Percentiles rank a stretch among this genome's conserved stretches.
Conservation (phyloP, 2,329 filamentous ascomycete species). For the Aspergillus costaricaensis region DNA sequence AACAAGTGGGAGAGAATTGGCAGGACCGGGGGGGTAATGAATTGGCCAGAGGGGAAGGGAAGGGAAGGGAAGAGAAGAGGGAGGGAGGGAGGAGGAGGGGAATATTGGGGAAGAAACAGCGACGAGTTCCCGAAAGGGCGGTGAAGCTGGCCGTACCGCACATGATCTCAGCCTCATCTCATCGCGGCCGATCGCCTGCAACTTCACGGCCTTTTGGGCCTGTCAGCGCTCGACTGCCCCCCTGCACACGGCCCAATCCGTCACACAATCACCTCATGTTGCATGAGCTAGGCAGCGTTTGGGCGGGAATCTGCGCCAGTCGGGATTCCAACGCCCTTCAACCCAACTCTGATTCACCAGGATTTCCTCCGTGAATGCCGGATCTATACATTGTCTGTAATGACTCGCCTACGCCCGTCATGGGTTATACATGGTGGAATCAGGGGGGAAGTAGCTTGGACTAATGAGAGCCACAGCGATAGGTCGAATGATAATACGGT, state of each 20-base stretch:
- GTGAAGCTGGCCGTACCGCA: constrained; percentile 19
- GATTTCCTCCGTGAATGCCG: constrained; percentile 6
- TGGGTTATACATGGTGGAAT: not conserved
- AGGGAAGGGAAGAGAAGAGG: constrained; percentile 17
- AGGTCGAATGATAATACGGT: not conserved
- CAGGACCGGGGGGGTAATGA: not conserved
- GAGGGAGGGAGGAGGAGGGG: constrained; percentile 20
- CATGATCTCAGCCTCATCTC: constrained; percentile 30
- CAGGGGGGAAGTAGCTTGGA: not conserved
- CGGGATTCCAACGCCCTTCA: not conserved
- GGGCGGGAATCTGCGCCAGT: not conserved
- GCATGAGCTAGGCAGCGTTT: not conserved
- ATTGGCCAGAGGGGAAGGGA: constrained; percentile 9
- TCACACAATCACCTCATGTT: constrained; percentile 8
- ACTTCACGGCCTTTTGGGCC: not conserved
- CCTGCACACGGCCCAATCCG: constrained; percentile 1
- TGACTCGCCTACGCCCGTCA: not conserved
- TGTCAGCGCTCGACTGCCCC: not conserved
- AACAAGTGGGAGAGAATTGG: too few relatives aligned
- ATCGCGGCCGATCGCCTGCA: not conserved
- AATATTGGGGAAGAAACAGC: constrained; percentile 13
- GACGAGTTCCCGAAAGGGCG: constrained; percentile 28
- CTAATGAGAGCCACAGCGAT: not conserved
- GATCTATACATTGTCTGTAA: not conserved
- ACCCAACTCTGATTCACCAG: not conserved